A percentile compares a stretch with the other conserved stretches of the same genome.
phyloP scores from a whole-genome alignment of 352 stramenopile genomes.

The Phytophthora europaea region DNA sequence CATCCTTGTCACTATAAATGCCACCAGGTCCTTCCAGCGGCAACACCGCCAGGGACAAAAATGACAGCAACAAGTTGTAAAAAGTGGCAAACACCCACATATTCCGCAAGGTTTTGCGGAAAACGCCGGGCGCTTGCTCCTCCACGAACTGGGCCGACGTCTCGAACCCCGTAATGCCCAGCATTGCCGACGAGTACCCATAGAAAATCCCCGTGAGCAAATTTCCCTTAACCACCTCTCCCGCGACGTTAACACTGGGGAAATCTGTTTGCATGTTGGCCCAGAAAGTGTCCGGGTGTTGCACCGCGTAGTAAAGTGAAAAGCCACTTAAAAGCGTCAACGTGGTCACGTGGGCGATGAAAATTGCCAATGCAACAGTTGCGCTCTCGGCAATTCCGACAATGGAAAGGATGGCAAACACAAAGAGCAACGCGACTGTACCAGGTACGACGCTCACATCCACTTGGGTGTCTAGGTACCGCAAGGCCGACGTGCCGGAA shows the following conservation, averaged over 20 bases:
- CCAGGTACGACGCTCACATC: conserved; percentile 50
- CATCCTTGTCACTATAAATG: conserved; percentile 76
- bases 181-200: conserved; percentile 86
- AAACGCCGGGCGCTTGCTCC: conserved; percentile 88
- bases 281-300: conserved; percentile 63
- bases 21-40: conserved; percentile 66
- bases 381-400: conserved; percentile 91
- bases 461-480: conserved; percentile 72
- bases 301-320: conserved; percentile 69
- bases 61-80: conserved; percentile 90
- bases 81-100: conserved; percentile 90
- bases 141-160: conserved; percentile 93
- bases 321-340: conserved; percentile 77
- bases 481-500: conserved; percentile 65
- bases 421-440: conserved; percentile 75
- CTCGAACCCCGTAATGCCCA: conserved; percentile 94
- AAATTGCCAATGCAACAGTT: conserved; percentile 86
- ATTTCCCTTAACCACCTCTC: conserved; percentile 60
- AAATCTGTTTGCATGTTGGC: conserved; percentile 79
- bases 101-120: conserved; percentile 79
- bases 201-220: conserved; percentile 78
- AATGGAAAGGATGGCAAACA: conserved; percentile 85
- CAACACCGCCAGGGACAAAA: conserved; percentile 86
- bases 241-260: conserved; percentile 53
- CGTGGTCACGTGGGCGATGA: conserved; percentile 83